These are phyloP conservation scores for Suhomyces wounanorum DNA, from an alignment of 1,139 yeast species.

Conservation along the genomic window DNA sequence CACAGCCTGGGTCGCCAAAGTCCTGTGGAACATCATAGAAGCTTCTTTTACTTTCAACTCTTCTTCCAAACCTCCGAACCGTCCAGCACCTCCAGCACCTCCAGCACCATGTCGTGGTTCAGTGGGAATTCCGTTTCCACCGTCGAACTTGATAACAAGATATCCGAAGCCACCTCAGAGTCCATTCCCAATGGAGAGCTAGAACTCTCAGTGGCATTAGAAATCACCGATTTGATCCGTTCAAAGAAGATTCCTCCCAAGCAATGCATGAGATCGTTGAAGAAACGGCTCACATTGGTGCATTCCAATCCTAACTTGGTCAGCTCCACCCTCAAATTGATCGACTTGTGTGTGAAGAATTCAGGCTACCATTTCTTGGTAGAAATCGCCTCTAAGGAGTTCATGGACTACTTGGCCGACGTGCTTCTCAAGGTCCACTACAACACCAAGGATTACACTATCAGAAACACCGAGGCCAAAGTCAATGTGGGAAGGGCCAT, in stretches of 20 bases:
- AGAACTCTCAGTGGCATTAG: conserved; percentile 78
- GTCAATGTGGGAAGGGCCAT: conserved; percentile 60
- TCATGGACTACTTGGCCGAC: conserved; percentile 70
- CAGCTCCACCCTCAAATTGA: conserved; percentile 69
- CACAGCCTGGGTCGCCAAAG: not conserved
- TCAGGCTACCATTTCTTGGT: conserved; percentile 84
- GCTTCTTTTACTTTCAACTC: not conserved
- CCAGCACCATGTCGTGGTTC: conserved; percentile 62
- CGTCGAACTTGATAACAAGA: conserved; percentile 61
- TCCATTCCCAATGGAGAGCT: conserved; percentile 89
- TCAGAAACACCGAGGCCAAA: conserved; percentile 45
- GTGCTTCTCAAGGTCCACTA: conserved; percentile 42
- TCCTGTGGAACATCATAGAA: not conserved
- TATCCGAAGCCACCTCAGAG: conserved; percentile 83
- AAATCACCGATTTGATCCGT: conserved; percentile 84
- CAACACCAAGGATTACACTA: conserved; percentile 32
- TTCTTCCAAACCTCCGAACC: no score
- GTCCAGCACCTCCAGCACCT: not conserved
- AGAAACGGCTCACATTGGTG: conserved; percentile 66
- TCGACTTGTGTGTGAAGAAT: conserved; percentile 88
- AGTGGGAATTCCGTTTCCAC: conserved; percentile 43
- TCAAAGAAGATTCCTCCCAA: conserved; percentile 81
- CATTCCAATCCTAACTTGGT: conserved; percentile 75
- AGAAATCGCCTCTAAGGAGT: conserved; percentile 83
- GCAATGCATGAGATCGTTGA: conserved; percentile 81